Evolutionary conservation across 2,329 filamentous ascomycete species (phyloP), one percentile per base, ranked within the genome.

Genomic region (Neospermospora avenae): DNA sequence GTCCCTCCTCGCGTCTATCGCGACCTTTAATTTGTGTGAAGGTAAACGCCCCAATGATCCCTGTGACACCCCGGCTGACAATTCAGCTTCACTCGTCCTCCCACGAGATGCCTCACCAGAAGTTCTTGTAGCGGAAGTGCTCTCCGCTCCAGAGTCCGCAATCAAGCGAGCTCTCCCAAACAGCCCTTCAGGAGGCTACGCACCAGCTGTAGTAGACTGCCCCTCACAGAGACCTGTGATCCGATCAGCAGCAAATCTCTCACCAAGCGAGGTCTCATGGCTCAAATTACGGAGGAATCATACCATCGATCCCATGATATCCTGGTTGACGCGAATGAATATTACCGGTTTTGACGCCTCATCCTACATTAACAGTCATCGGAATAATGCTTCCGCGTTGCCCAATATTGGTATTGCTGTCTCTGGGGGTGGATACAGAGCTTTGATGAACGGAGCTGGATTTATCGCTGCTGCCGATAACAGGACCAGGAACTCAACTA

Each of bases 381-480:
- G 75, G 28, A 75, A 77, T 62, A 87, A 89, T 73, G 77, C 77
- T 0, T 80, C 80, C 16, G 77, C 79, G 1, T 69, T 88, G 25
- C 86, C 87, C 0, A 89, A 87, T 66, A 86, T 96, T 63, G 91
- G 81, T 16, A 83, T 96, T 63, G 90, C 91, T 11, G 78, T 89
- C 46, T 95, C 90, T 0, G 91, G 91, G 13, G 92, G 92, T 71
- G 92, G 92, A 37, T 96, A 95, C 73, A 82, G 92, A 59, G 91
- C 92, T n/a, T 80, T 96, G 77, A 79, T 93, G 77, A 93, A 89
- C 70, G 91, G 90, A 39, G 92, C 87, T 16, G 92, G 92, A 62
- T 88, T 87, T 45, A 68, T 96, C 16, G 84, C 89, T 31, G 92
- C 91, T 0, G 93, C 91, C 66, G 92, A 96, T 73, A 83, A 76